Evolutionary conservation across 345 rosid genomes (phyloP).

Genomic region (Gossypium ekmanianum): DNA sequence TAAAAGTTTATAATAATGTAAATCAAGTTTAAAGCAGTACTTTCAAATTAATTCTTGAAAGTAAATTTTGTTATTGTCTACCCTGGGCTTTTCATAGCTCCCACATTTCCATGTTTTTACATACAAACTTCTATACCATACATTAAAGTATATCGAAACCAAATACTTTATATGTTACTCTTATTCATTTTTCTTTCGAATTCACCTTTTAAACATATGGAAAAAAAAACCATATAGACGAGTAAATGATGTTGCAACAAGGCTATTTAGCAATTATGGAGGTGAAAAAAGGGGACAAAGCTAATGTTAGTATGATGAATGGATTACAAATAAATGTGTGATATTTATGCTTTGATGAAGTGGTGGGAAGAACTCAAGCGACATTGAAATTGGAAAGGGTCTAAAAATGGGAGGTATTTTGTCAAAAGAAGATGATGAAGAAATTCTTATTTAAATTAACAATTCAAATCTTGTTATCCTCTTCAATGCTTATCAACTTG

Average conservation of each 20-base stretch:
- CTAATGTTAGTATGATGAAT: conserved; percentile 31
- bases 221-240: conserved; percentile 9
- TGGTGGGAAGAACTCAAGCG: conserved; percentile 18
- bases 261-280: conserved; percentile 26
- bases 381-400: conserved; percentile 25
- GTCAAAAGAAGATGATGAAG: conserved; percentile 6
- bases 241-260: conserved; percentile 25
- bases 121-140: conserved; percentile 24
- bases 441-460: conserved; percentile 19
- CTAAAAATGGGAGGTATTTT: conserved; percentile 19
- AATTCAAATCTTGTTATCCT: conserved; percentile 28
- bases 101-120: conserved; percentile 25
- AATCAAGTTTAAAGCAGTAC: too few species aligned
- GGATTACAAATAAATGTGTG: conserved; percentile 31
- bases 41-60: conserved; percentile 5
- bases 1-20: too few species aligned
- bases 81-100: conserved; percentile 34
- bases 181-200: too few species aligned
- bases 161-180: background rate
- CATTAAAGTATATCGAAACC: conserved; percentile 25
- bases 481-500: conserved; percentile 14
- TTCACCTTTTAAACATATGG: background rate
- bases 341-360: conserved; percentile 31
- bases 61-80: conserved; percentile 34
- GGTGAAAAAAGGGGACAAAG: conserved; percentile 32